Evolutionary conservation across 2,329 filamentous ascomycete species (phyloP).

Genomic region (Malbranchea cinnamomea): DNA sequence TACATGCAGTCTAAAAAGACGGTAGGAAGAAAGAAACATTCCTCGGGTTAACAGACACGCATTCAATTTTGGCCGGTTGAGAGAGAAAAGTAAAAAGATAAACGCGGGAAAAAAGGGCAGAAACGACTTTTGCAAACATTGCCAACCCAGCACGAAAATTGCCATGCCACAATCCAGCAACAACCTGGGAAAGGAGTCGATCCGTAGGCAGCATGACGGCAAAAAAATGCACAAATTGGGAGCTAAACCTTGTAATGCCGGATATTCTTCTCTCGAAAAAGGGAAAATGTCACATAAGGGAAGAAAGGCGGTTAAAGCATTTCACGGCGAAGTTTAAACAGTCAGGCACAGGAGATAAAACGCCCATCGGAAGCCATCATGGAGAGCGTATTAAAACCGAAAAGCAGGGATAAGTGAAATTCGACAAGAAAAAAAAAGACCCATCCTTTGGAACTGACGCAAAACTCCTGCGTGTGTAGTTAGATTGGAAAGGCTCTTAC

Average conservation of each 20-base stretch:
- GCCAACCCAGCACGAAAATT: too few species aligned
- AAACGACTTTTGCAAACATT: neutral
- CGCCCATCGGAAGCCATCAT: conserved; percentile 30
- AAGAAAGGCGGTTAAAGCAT: conserved; percentile 13
- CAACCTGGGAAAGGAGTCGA: conserved; percentile 18
- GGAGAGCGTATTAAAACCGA: conserved; percentile 12
- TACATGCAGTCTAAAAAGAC: too few species aligned
- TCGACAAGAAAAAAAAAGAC: conserved; percentile 26
- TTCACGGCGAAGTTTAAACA: conserved; percentile 21
- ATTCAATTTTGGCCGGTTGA: too few species aligned
- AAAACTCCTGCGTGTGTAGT: conserved; percentile 27
- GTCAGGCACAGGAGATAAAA: conserved; percentile 27
- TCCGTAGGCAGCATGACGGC: too few species aligned
- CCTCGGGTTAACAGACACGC: too few species aligned
- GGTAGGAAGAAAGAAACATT: too few species aligned
- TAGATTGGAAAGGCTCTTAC: neutral
- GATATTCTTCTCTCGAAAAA: too few species aligned
- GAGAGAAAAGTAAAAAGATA: conserved; percentile 1
- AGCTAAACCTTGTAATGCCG: too few species aligned
- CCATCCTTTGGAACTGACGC: conserved; percentile 26
- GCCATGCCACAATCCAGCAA: conserved; percentile 30
- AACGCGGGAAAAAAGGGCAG: too few species aligned
- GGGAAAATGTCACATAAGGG: conserved; percentile 3
- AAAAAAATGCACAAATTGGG: too few species aligned
- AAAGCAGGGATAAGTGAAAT: conserved; percentile 15